A percentile compares a stretch with the other conserved stretches of the same genome.
These are phyloP conservation scores for Turnera subulata DNA, from an alignment of 345 rosid species.

Conservation along the genomic window DNA sequence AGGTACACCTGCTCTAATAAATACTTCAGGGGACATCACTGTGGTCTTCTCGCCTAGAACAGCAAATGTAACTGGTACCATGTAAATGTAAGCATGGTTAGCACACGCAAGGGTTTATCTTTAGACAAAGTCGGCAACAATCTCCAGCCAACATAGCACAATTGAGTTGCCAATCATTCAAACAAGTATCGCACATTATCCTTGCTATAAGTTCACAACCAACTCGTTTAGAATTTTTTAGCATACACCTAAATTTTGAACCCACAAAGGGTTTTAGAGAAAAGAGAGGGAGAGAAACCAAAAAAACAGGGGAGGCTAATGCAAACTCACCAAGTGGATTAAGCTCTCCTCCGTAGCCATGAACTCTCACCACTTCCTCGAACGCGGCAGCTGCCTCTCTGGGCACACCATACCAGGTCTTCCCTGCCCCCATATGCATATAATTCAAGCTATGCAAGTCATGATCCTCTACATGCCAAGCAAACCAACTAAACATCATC, in stretches of 20 bases:
- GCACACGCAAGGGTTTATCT: not conserved
- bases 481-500: slow-evolving; percentile 99
- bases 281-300: slow-evolving; percentile 2
- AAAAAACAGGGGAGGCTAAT: slow-evolving; percentile 27
- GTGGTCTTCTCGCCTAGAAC: slow-evolving; percentile 97
- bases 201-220: not conserved
- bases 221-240: no score
- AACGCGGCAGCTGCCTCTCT: slow-evolving; percentile 86
- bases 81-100: slow-evolving; percentile 8
- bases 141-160: no score
- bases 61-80: slow-evolving; percentile 67
- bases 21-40: slow-evolving; percentile 96
- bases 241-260: no score
- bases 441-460: slow-evolving; percentile 97
- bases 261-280: not conserved
- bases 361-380: slow-evolving; percentile 93
- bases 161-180: not conserved
- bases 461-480: slow-evolving; percentile 99
- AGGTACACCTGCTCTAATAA: slow-evolving; percentile 81
- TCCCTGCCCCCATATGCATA: slow-evolving; percentile 91
- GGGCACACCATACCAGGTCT: slow-evolving; percentile 99
- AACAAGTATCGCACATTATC: not conserved
- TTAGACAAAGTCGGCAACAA: no score
- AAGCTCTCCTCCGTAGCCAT: slow-evolving; percentile 90
- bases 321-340: slow-evolving; percentile 83